These are phyloP conservation scores for Inga oerstediana DNA, from an alignment of 306 rosid genomes.

Conservation along the genomic window DNA sequence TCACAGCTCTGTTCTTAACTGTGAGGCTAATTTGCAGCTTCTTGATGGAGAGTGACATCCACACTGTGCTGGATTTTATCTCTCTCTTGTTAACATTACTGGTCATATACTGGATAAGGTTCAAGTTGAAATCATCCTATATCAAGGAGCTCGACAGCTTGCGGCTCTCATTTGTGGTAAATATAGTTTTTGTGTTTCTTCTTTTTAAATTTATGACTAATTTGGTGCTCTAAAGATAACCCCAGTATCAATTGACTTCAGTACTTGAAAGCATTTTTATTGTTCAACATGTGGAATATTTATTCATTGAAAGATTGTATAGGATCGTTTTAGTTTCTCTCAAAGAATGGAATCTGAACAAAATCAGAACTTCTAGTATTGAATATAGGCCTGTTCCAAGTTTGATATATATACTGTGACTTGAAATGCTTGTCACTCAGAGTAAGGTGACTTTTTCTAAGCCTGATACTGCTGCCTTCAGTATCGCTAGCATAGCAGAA, in stretches of 20 bases:
- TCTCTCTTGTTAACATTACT: conserved; percentile 55
- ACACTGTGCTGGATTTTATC: conserved; percentile 51
- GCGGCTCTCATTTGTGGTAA: conserved; percentile 63
- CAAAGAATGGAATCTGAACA: too few species aligned
- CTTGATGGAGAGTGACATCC: conserved; percentile 44
- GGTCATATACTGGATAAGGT: conserved; percentile 68
- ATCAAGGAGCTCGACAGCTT: conserved; percentile 69
- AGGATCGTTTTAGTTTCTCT: neutral
- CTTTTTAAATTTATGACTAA: neutral
- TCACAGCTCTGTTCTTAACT: conserved; percentile 64
- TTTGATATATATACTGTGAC: too few species aligned
- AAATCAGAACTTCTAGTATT: too few species aligned
- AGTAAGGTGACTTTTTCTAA: neutral
- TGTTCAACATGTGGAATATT: neutral
- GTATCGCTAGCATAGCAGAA: neutral
- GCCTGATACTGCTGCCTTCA: neutral
- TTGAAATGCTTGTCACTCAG: neutral
- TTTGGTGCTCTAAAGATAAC: neutral
- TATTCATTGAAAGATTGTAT: neutral
- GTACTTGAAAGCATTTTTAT: neutral
- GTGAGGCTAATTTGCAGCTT: conserved; percentile 50
- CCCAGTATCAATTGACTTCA: neutral
- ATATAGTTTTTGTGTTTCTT: neutral
- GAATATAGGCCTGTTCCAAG: neutral
- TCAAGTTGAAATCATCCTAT: conserved; percentile 67